Evolutionary conservation across 208 protist genomes (phyloP).

Genomic region (Acanthamoeba healyi): DNA sequence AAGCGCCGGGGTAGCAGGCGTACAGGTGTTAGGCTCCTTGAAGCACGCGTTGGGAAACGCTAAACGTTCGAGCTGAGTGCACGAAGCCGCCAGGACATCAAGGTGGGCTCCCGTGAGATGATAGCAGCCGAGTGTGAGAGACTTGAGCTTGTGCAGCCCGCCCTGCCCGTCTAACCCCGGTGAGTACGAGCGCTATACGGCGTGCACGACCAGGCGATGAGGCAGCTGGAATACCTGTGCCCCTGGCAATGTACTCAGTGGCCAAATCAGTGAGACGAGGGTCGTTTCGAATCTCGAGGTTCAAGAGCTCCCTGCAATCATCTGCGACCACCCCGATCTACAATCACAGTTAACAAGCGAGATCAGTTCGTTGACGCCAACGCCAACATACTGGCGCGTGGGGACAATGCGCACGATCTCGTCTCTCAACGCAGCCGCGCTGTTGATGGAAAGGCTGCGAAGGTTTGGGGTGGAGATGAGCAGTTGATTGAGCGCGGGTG

Average conservation of each 20-base stretch:
- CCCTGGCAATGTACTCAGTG: neutral
- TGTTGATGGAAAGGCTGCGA: neutral
- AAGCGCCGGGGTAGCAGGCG: too few relatives aligned
- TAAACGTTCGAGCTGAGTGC: neutral
- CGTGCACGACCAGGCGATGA: too few relatives aligned
- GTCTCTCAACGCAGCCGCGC: neutral
- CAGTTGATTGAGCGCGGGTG: neutral
- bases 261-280: neutral
- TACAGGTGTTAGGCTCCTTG: neutral
- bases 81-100: neutral
- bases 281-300: neutral
- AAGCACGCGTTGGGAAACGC: neutral
- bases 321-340: neutral
- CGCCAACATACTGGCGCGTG: too few relatives aligned
- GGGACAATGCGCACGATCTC: neutral
- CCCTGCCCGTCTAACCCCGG: neutral
- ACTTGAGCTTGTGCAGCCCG: neutral
- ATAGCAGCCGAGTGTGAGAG: neutral
- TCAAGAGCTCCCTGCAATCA: neutral
- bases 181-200: too few relatives aligned
- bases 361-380: too few relatives aligned
- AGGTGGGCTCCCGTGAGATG: neutral
- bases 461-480: neutral
- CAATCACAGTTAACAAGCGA: neutral
- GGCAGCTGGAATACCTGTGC: neutral